phyloP scores from a whole-genome alignment of 352 stramenopile genomes.

The Globisporangium alternatum region DNA sequence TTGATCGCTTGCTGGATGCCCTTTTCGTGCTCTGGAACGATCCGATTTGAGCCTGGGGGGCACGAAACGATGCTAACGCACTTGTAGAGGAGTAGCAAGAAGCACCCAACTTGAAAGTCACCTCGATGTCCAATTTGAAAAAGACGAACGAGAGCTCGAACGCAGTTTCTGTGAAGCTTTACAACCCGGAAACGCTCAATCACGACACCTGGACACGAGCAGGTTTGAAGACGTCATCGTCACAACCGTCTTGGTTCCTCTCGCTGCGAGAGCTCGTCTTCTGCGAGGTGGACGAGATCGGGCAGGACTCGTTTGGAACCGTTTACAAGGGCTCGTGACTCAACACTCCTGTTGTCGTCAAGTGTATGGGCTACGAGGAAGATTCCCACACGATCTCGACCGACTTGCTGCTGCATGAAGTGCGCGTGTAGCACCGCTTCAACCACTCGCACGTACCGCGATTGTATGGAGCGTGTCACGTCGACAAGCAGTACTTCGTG shows the following conservation, averaged over 20 bases:
- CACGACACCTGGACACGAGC: background rate
- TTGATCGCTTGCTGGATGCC: constrained; percentile 2
- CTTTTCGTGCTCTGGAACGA: background rate
- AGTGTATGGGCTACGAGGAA: constrained; percentile 10
- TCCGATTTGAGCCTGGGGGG: constrained; percentile 1
- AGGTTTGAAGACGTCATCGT: background rate
- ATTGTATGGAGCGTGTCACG: constrained; percentile 18
- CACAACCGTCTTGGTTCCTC: background rate
- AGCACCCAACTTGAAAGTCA: background rate
- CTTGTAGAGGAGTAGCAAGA: background rate
- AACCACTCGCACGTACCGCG: background rate
- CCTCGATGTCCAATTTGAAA: background rate
- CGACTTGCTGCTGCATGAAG: constrained; percentile 1
- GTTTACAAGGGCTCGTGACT: constrained; percentile 5
- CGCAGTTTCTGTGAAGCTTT: background rate
- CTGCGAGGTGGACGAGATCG: constrained; percentile 15
- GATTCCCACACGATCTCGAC: background rate
- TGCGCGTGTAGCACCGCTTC: background rate
- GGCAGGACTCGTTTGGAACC: background rate
- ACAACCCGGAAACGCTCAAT: too few species aligned
- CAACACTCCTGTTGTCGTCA: background rate
- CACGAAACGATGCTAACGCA: background rate
- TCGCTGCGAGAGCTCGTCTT: constrained; percentile 17
- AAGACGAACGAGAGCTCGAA: background rate
- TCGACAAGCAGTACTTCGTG: constrained; percentile 35